Base-by-base conservation (phyloP, 306 rosid species). In the Dryas octopetala region DNA sequence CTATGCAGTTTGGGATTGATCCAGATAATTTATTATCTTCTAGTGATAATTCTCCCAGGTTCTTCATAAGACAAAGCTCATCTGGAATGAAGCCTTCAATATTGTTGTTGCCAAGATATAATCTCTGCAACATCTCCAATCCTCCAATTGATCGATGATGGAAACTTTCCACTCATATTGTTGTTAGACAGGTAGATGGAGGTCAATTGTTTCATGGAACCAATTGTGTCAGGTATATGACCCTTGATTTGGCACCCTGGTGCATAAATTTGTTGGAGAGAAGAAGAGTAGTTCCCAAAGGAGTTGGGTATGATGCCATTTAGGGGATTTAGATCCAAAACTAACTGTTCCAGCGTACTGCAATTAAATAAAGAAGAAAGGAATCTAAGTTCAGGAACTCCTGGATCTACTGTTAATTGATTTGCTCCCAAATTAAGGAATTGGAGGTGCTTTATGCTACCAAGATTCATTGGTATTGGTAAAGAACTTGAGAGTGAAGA, bases 11-110 rank as follows among this genome's bases (percentile, higher is more conserved):
- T 4, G 81, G 81, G 11, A 84, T 17, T 48, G 11, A 23, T 15
- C 83, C 83, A 45, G 61, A 74, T 46, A 81, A 44, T 59, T 23
- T 66, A 48, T 84, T 84, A 13, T 71, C 38, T 28, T 28, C n/a
- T 59, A 81, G 57, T 28, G n/a, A 16, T 38, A 84, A 28, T 13
- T 63, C 61, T 50, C 69, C 54, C 54, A 84, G 28, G 47, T 6
- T 41, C 15, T 17, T 44, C 28, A 78, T 43, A 15, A 46, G 73
- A 68, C 88, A 81, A 16, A 84, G 5, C 32, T 80, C 79, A 4
- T 48, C 44, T 38, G 78, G 73, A 11, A 84, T 66, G 46, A 43
- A 51, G 41, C 82, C 75, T 38, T 73, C 50, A 0, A 84, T 71
- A 47, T 17, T 62, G 7, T 80, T 84, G 17, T 41, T 32, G 4